A percentile compares a stretch with the other conserved stretches of the same genome.
These are phyloP conservation scores for Penicillium griseofulvum DNA, from an alignment of 2,329 filamentous ascomycete genomes.

Conservation along the genomic window DNA sequence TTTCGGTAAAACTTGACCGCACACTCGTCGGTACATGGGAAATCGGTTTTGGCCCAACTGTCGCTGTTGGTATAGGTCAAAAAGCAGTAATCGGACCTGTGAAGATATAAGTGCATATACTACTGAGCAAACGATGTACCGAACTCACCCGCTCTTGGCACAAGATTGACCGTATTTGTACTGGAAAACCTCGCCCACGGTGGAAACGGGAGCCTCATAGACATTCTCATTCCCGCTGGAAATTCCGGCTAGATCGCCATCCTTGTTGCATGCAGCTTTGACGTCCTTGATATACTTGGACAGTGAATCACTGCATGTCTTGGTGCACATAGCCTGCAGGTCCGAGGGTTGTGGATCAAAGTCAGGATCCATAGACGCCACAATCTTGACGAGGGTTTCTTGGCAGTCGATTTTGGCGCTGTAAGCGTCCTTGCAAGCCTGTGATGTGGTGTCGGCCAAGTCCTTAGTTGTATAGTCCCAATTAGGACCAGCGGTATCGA, in stretches of 20 bases:
- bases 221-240: constrained; percentile 7
- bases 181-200: constrained; percentile 23
- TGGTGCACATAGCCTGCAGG: constrained; percentile 26
- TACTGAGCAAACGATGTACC: background rate
- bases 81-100: constrained; percentile 27
- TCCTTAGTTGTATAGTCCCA: constrained; percentile 33
- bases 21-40: constrained; percentile 28
- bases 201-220: constrained; percentile 16
- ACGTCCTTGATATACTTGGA: constrained; percentile 26
- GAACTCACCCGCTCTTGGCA: constrained; percentile 21
- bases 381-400: constrained; percentile 27
- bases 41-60: constrained; percentile 19
- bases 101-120: constrained; percentile 5
- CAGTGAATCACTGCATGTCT: constrained; percentile 27
- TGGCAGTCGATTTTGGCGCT: constrained; percentile 31
- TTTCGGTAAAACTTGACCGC: constrained; percentile 27
- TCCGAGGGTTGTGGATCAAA: constrained; percentile 26
- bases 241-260: constrained; percentile 28
- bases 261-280: constrained; percentile 21
- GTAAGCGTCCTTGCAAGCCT: constrained; percentile 31
- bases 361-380: constrained; percentile 28
- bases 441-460: constrained; percentile 29
- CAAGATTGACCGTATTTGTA: constrained; percentile 25
- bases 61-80: constrained; percentile 16
- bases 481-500: constrained; percentile 29